Evolutionary conservation across 192 early-diverging fungal species (phyloP).

Genomic region (Podila clonocystis): DNA sequence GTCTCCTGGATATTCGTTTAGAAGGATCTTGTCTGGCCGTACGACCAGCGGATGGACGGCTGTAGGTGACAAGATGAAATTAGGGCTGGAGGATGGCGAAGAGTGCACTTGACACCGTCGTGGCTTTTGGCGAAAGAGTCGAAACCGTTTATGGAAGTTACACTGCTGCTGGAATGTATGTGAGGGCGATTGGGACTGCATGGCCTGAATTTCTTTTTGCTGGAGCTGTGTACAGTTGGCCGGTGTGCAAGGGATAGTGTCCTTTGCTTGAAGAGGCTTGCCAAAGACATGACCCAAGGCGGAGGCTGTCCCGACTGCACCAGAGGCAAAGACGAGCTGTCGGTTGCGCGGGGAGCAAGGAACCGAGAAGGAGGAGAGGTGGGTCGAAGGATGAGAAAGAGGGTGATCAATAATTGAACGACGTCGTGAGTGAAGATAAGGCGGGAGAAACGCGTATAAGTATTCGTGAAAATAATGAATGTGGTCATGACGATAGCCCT

Average conservation of each 20-base stretch:
- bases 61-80: constrained; percentile 32
- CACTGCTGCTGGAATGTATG: constrained; percentile 49
- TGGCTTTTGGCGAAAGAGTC: constrained; percentile 39
- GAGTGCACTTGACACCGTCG: constrained; percentile 36
- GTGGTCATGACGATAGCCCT: background rate
- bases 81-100: constrained; percentile 15
- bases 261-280: constrained; percentile 35
- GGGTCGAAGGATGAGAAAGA: background rate
- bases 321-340: constrained; percentile 50
- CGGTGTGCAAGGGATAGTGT: constrained; percentile 32
- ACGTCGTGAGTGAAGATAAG: background rate
- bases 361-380: background rate
- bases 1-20: constrained; percentile 16
- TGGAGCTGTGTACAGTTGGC: constrained; percentile 18
- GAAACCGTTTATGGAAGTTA: constrained; percentile 34
- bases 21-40: constrained; percentile 38
- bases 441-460: background rate
- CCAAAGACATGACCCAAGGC: constrained; percentile 42
- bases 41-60: constrained; percentile 38
- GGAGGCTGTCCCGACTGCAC: constrained; percentile 37
- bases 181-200: constrained; percentile 38
- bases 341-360: background rate
- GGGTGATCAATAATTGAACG: background rate
- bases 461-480: background rate
- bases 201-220: constrained; percentile 19